Conservation (phyloP, 495 filamentous ascomycete genomes). For the Neurospora terricola region DNA sequence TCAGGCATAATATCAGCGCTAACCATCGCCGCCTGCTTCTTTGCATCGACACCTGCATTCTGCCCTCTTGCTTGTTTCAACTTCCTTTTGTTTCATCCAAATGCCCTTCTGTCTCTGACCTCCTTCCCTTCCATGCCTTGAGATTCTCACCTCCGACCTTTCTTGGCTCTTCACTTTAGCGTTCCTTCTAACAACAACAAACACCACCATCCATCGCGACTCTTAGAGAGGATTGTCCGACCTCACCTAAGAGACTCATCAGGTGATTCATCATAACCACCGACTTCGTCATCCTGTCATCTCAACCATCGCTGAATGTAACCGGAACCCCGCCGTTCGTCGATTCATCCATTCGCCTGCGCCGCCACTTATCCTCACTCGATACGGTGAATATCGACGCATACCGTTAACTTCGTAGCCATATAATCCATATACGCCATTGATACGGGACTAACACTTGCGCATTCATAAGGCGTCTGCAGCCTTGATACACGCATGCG, state of each 20-base stretch:
- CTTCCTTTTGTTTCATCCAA: neutral
- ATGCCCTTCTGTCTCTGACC: neutral
- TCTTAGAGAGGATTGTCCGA: neutral
- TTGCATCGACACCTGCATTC: neutral
- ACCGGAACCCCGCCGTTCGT: neutral
- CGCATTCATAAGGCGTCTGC: neutral
- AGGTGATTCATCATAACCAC: neutral
- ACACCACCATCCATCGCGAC: neutral
- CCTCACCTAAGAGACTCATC: neutral
- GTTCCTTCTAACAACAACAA: neutral
- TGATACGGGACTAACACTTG: neutral
- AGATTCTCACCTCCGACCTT: neutral
- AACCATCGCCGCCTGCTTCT: neutral
- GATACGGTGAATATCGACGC: neutral
- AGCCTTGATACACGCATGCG: neutral
- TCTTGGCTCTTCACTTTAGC: neutral
- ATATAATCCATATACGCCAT: neutral
- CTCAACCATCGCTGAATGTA: neutral
- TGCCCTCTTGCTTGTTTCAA: neutral
- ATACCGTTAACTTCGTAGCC: neutral
- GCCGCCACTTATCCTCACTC: neutral
- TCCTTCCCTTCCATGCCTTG: neutral
- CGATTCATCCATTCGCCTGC: neutral
- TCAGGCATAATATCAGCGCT: neutral
- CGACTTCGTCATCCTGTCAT: neutral